phyloP scores from a whole-genome alignment of 768 basidiomycete species.

The Artomyces pyxidatus region DNA sequence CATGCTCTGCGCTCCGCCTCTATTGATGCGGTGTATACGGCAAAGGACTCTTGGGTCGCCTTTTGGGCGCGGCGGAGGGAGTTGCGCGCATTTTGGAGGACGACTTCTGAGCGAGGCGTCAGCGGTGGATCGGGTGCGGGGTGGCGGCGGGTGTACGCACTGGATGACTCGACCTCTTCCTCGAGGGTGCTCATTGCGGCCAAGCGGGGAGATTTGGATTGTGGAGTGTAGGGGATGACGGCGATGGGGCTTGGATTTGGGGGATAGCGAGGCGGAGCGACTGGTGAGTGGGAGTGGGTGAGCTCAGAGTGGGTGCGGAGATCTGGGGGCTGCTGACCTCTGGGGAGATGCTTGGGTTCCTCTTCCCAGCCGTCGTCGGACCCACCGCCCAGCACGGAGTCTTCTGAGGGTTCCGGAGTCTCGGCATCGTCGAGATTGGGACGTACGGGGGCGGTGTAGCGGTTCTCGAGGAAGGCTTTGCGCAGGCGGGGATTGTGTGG shows the following conservation, averaged over 20 bases:
- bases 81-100: slow-evolving; percentile 9
- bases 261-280: not conserved
- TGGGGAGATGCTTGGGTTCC: slow-evolving; percentile 1
- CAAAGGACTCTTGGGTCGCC: slow-evolving; percentile 13
- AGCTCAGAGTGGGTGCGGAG: not conserved
- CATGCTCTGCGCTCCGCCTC: slow-evolving; percentile 12
- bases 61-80: slow-evolving; percentile 15
- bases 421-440: slow-evolving; percentile 4
- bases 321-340: slow-evolving; percentile 8
- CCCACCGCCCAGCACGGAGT: slow-evolving; percentile 9
- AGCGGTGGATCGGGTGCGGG: not conserved
- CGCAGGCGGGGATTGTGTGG: slow-evolving; percentile 78
- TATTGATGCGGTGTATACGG: slow-evolving; percentile 10
- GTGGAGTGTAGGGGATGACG: not conserved
- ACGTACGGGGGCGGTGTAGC: slow-evolving; percentile 3
- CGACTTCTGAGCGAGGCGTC: not conserved
- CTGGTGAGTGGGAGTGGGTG: not conserved
- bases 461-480: slow-evolving; percentile 12
- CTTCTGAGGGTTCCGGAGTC: slow-evolving; percentile 15
- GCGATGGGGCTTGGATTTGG: slow-evolving; percentile 8
- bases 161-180: slow-evolving; percentile 13
- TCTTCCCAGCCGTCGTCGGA: slow-evolving; percentile 11
- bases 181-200: slow-evolving; percentile 9
- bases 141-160: not conserved
- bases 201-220: not conserved